Evolutionary conservation across 2,329 filamentous ascomycete species (phyloP), one percentile per base, ranked within the genome.

Genomic region (Botrytis paeoniae): DNA sequence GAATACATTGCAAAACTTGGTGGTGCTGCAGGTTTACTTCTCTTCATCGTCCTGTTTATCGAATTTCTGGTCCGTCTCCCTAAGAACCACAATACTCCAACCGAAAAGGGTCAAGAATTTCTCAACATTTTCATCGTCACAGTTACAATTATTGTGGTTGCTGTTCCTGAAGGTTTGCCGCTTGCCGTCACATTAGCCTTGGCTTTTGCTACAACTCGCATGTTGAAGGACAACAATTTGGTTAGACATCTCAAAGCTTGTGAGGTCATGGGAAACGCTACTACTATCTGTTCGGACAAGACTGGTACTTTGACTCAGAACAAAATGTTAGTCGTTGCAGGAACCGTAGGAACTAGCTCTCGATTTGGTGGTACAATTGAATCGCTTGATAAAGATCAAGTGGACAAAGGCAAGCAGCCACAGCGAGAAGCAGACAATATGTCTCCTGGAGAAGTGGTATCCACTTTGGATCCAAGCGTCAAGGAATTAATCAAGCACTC

Each of bases 21-120:
- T 82, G 89, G 91, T 76, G 88, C 88, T 74, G 90, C 93, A 64
- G 93, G 92, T 71, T 83, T 93, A 25, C 82, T 95, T 16, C 85
- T 95, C n/a, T 95, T 95, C 79, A 84, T 94, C 68, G 91, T 94
- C 10, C 84, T 94, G 12, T 89, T 95, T 78, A 94, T 95, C 84
- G 92, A 93, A 78, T 95, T 94, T 80, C 81, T 92, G 35, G 91
- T 87, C 43, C 82, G 86, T 29, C 85, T 94, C 10, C 86, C 87
- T 4, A 78, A 82, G 35, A 89, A 87, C 76, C 69, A 78, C 37
- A 81, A 76, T 0, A 81, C 83, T 0, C 83, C 89, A 1, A 83
- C 86, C 2, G 80, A 87, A 51, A 92, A 91, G 79, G 89, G 87
- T 4, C 87, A 89, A 77, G 81, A 86, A 69, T 91, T 91, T 79